phyloP scores from a whole-genome alignment of 495 filamentous ascomycete genomes.

The Astrocystis sublimbata region DNA sequence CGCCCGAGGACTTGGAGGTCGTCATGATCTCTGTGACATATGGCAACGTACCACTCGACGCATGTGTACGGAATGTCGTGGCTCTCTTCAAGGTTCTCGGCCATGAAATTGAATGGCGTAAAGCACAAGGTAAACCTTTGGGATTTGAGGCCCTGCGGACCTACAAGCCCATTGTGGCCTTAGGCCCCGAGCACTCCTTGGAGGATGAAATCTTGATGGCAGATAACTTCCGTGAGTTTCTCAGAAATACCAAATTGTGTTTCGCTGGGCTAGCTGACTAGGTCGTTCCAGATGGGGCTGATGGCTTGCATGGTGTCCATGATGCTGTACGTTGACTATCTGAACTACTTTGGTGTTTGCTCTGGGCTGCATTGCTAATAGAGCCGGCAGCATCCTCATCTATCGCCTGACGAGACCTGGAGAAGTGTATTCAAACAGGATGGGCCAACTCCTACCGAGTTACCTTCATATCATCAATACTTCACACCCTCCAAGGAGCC shows the following conservation, averaged over 20 bases:
- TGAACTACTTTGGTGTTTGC: background rate
- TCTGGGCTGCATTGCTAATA: background rate
- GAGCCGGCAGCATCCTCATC: conserved; percentile 73
- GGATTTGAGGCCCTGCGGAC: conserved; percentile 69
- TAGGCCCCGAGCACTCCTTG: conserved; percentile 82
- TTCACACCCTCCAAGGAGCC: conserved; percentile 73
- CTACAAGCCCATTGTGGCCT: conserved; percentile 76
- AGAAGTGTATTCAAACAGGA: conserved; percentile 71
- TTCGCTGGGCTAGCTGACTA: background rate
- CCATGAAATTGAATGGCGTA: conserved; percentile 83
- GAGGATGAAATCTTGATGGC: conserved; percentile 81
- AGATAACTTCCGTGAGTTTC: conserved; percentile 82
- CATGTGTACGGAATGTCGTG: conserved; percentile 86
- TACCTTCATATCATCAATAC: conserved; percentile 46
- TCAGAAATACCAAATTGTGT: background rate
- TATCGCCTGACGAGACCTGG: conserved; percentile 83
- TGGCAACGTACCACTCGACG: conserved; percentile 85
- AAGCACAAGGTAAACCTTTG: conserved; percentile 59
- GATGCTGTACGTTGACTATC: conserved; percentile 58
- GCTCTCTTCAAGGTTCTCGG: conserved; percentile 92
- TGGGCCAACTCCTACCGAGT: conserved; percentile 40
- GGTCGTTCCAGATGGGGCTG: conserved; percentile 68
- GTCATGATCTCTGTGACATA: conserved; percentile 88
- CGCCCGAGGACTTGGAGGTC: conserved; percentile 83
- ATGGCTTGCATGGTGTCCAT: conserved; percentile 92